Conservation (phyloP, 306 rosid species). For the Luffa aegyptiaca region DNA sequence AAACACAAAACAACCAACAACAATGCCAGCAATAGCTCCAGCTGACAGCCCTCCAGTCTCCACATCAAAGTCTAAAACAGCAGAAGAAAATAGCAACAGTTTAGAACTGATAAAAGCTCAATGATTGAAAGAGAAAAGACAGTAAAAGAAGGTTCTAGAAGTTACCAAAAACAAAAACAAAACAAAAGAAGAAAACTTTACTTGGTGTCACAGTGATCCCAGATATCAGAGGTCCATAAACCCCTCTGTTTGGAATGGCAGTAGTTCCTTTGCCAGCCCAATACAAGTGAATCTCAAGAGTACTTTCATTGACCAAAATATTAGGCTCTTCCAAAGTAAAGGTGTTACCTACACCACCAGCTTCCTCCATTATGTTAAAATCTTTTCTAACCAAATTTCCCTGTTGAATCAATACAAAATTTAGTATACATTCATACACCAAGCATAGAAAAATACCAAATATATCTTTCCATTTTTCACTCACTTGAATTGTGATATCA, state of each 20-base stretch:
- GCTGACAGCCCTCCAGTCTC: slow-evolving; percentile 32
- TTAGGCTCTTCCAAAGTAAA: slow-evolving; percentile 20
- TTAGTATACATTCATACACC: neutral
- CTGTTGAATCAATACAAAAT: slow-evolving; percentile 13
- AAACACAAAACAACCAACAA: slow-evolving; percentile 28
- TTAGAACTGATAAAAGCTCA: neutral
- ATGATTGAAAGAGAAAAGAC: neutral
- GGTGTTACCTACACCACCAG: slow-evolving; percentile 45
- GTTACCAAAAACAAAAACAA: neutral
- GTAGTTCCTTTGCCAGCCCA: slow-evolving; percentile 83
- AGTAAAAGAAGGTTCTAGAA: neutral
- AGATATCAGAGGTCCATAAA: slow-evolving; percentile 81
- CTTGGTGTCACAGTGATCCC: slow-evolving; percentile 64
- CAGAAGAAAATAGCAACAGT: neutral
- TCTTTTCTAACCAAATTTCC: slow-evolving; percentile 39
- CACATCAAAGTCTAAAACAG: slow-evolving; percentile 34
- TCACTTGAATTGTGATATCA: slow-evolving; percentile 72
- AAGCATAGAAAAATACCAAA: neutral
- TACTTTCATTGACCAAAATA: slow-evolving; percentile 38
- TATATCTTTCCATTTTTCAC: slow-evolving; percentile 11
- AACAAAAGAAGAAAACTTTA: slow-evolving; percentile 9
- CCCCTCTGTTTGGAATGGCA: slow-evolving; percentile 52
- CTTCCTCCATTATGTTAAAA: slow-evolving; percentile 45
- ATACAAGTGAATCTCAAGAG: slow-evolving; percentile 58
- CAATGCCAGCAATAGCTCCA: slow-evolving; percentile 58